phyloP scores from a whole-genome alignment of 441 rosid species.

The Mallotus repandus region DNA sequence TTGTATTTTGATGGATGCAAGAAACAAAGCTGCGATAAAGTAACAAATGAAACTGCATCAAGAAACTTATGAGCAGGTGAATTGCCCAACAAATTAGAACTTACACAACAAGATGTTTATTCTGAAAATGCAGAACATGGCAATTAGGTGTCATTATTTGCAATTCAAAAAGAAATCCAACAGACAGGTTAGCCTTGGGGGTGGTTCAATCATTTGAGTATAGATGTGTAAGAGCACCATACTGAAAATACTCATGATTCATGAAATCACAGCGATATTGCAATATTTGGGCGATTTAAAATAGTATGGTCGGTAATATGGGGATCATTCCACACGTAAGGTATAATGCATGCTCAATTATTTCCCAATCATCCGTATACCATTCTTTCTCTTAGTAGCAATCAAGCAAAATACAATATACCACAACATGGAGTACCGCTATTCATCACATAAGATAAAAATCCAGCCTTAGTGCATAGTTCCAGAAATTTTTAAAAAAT shows the following conservation, averaged over 20 bases:
- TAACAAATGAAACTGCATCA: constrained; percentile 20
- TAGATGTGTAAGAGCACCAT: not conserved
- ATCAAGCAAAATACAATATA: not conserved
- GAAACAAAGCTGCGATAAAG: constrained; percentile 72
- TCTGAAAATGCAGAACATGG: not conserved
- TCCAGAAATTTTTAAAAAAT: not conserved
- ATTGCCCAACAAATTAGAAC: constrained; percentile 2
- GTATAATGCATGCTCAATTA: not conserved
- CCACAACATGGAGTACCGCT: not conserved
- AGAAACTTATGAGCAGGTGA: constrained; percentile 10
- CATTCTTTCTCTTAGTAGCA: too few species aligned
- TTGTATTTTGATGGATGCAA: constrained; percentile 93
- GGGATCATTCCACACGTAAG: not conserved
- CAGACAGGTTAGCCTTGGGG: not conserved
- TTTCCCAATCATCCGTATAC: not conserved
- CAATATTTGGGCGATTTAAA: not conserved
- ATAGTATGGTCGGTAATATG: not conserved
- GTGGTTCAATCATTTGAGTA: not conserved
- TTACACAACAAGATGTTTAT: not conserved
- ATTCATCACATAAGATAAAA: not conserved
- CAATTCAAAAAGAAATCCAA: not conserved
- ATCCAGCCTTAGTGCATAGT: not conserved
- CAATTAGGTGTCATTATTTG: not conserved
- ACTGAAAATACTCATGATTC: not conserved
- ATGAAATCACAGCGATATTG: not conserved